Evolutionary conservation across 2,329 filamentous ascomycete species (phyloP).

Genomic region (Alternaria incomplexa): DNA sequence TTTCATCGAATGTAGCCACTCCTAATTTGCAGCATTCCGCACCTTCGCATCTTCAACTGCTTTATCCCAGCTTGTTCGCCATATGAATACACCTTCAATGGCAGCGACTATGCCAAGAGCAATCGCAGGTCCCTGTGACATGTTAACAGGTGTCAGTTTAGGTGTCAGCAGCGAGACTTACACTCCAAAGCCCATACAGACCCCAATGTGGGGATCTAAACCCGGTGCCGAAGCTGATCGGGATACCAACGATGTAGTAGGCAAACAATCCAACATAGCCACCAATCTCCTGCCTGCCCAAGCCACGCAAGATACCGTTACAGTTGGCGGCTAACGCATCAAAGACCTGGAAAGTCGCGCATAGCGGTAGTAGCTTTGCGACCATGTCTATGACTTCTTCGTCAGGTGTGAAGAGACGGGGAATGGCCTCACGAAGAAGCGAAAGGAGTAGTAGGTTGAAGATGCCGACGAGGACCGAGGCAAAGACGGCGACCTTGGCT

Average conservation of each 20-base stretch:
- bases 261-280: constrained; percentile 86
- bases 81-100: constrained; percentile 65
- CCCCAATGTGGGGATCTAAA: constrained; percentile 80
- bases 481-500: constrained; percentile 75
- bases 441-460: constrained; percentile 77
- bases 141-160: constrained; percentile 7
- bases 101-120: constrained; percentile 68
- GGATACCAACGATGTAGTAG: constrained; percentile 87
- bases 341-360: constrained; percentile 88
- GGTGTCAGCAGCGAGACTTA: constrained; percentile 23
- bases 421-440: constrained; percentile 73
- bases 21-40: constrained; percentile 55
- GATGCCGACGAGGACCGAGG: constrained; percentile 73
- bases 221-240: constrained; percentile 77
- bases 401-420: constrained; percentile 74
- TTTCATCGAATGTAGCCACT: neutral
- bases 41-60: constrained; percentile 66
- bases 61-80: constrained; percentile 60
- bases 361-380: constrained; percentile 74
- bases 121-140: constrained; percentile 57
- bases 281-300: constrained; percentile 87
- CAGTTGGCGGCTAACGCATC: constrained; percentile 80
- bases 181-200: constrained; percentile 77
- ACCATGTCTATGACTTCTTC: constrained; percentile 71
- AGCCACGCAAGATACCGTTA: constrained; percentile 83